Evolutionary conservation across 257 asterid species (phyloP).

Genomic region (Nicotiana paniculata): DNA sequence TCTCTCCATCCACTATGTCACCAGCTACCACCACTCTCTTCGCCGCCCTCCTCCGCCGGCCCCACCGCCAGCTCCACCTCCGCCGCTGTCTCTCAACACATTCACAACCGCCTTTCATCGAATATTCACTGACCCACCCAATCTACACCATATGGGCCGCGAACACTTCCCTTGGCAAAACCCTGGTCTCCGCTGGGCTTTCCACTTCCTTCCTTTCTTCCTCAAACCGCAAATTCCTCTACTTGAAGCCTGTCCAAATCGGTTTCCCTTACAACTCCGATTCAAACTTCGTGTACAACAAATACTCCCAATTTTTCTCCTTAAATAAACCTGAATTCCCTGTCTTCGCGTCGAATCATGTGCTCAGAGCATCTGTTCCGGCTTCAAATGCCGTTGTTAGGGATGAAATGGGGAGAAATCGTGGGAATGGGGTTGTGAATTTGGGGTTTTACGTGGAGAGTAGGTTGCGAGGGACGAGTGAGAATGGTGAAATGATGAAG

Average conservation of each 20-base stretch:
- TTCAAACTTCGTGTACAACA: conserved; percentile 64
- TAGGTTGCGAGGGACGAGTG: conserved; percentile 46
- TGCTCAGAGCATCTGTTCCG: conserved; percentile 47
- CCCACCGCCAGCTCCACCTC: conserved; percentile 13
- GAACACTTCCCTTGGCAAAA: conserved; percentile 91
- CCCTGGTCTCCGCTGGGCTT: conserved; percentile 97
- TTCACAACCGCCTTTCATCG: conserved; percentile 12
- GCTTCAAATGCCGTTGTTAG: conserved; percentile 33
- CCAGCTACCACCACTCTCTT: conserved; percentile 17
- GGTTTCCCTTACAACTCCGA: conserved; percentile 89
- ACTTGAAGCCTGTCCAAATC: conserved; percentile 88
- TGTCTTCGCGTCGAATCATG: conserved; percentile 60
- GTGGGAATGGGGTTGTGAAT: conserved; percentile 35
- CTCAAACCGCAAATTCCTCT: conserved; percentile 46
- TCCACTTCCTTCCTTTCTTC: conserved; percentile 65
- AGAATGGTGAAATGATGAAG: conserved; percentile 29
- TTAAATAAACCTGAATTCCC: conserved; percentile 39
- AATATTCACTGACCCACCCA: conserved; percentile 77
- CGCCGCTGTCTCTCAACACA: conserved; percentile 28
- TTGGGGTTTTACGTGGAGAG: conserved; percentile 62
- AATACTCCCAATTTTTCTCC: conserved; percentile 48
- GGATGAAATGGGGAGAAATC: conserved; percentile 4
- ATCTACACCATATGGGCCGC: conserved; percentile 92
- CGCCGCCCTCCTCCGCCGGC: conserved; percentile 5
- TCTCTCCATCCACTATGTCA: conserved; percentile 17